These are phyloP conservation scores for Backusella psychrophila DNA, from an alignment of 192 early-diverging fungal species.

Conservation along the genomic window DNA sequence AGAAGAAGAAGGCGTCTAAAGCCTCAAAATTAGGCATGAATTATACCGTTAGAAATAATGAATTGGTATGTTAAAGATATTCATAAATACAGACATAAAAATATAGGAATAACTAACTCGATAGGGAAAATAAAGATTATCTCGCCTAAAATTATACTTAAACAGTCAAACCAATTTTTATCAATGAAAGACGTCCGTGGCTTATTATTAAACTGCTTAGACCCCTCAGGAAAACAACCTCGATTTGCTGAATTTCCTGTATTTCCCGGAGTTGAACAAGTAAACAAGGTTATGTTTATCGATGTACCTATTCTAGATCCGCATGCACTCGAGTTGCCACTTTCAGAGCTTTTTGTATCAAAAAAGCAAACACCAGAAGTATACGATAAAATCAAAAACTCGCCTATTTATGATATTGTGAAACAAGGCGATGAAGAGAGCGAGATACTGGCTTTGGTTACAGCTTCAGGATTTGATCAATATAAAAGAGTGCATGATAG, in stretches of 20 bases:
- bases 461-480: background rate
- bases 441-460: conserved; percentile 1
- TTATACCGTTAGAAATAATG: background rate
- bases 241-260: background rate
- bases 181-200: conserved; percentile 10
- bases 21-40: conserved; percentile 1
- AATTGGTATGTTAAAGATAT: background rate
- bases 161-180: background rate
- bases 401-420: background rate
- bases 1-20: background rate
- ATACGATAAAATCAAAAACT: background rate
- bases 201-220: background rate
- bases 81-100: background rate
- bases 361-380: background rate
- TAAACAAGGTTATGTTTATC: conserved; percentile 1
- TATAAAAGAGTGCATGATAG: conserved; percentile 14
- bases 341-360: background rate
- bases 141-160: background rate
- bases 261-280: background rate
- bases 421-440: background rate
- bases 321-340: background rate
- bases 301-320: conserved; percentile 14
- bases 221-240: conserved; percentile 2
- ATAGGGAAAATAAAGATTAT: background rate
- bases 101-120: background rate